Evolutionary conservation across 1,284 basidiomycete genomes (phyloP), one percentile per base, ranked within the genome.

Genomic region (Volvariella volvacea): DNA sequence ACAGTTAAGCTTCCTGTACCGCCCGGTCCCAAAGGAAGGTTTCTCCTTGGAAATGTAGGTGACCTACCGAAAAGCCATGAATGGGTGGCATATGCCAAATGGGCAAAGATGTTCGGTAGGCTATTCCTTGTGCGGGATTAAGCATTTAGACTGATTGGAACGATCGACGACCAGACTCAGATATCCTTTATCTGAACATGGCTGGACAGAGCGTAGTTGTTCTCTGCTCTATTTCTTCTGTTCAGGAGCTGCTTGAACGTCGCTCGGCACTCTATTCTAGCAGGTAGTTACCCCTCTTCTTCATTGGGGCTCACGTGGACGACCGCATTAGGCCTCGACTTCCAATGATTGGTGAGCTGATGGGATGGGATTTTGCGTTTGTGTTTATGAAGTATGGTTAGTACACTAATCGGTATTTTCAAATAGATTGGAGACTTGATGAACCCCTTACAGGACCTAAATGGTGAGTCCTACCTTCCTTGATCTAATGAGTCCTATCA

Each of bases 341-440:
- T n/a, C n/a, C 50, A 57, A 17, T 51, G 59, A 50, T 52, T 58
- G 2, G 63, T 67, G 58, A 61, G 37, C 46, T 58, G 8, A 59
- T 61, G 56, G 55, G 48, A 7, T 53, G 44, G 46, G 30, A 40
- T 20, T 52, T 52, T 39, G 17, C 19, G 10, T 32, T 39, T 10
- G n/a, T 16, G 22, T 37, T 28, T 20, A 39, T 4, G 12, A 21
- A 37, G 3, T 44, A 31, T 17, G 39, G 28, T 37, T 37, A 12
- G 48, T 32, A n/a, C n/a, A n/a, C n/a, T n/a, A n/a, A n/a, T n/a
- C n/a, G n/a, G n/a, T n/a, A n/a, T n/a, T n/a, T n/a, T n/a, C n/a
- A n/a, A n/a, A n/a, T n/a, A n/a, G n/a, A n/a, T n/a, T n/a, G n/a
- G n/a, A n/a, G n/a, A n/a, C n/a, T n/a, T n/a, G n/a, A n/a, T n/a